Base-by-base conservation (phyloP, 2,329 filamentous ascomycete genomes). In the Scytalidium lignicola region DNA sequence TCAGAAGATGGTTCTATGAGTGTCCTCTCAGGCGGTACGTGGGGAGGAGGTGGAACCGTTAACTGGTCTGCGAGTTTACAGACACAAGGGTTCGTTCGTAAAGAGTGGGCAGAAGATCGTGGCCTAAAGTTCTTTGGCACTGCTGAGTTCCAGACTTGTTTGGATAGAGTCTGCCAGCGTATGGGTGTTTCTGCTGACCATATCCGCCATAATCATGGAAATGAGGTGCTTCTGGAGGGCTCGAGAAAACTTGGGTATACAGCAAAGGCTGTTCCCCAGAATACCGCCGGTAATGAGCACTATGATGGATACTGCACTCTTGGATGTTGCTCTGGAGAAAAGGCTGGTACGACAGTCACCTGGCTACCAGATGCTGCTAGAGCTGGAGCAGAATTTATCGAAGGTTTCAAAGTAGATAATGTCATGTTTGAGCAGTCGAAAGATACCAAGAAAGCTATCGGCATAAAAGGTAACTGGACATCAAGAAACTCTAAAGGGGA, bases 11-110 rank as follows among this genome's bases (percentile, higher is more conserved):
- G 72, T 10, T 76, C 78, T 5, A 71, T 85, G 26, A 77, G 70
- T 15, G 66, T 92, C 12, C 65, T 88, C 2, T 80, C 86, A 0
- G 91, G 88, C 1, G 79, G 81, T 49, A 80, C 80, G 26, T 95
- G 86, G 81, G 91, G 91, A 23, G 91, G 91, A 40, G 91, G 91
- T 48, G 90, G 90, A 5, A 90, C 88, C 0, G 69, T 96, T 58
- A 96, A 96, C 67, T 96, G 90, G 90, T 86, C 76, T 60, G 79
- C 80, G 8, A 72, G 71, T 45, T 69, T 83, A 43, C 73, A 76
- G 60, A 86, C 88, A 0, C 88, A 92, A 62, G 82, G 79, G 21
- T 87, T 76, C 55, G 88, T 96, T 1, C 80, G 90, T 3, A 74
- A 81, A 56, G 89, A 96, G 67, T 96, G 92, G 91, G 84, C 88